A percentile compares a stretch with the other conserved stretches of the same genome.
Conservation (phyloP, 2,329 filamentous ascomycete species). For the Nemania diffusa region DNA sequence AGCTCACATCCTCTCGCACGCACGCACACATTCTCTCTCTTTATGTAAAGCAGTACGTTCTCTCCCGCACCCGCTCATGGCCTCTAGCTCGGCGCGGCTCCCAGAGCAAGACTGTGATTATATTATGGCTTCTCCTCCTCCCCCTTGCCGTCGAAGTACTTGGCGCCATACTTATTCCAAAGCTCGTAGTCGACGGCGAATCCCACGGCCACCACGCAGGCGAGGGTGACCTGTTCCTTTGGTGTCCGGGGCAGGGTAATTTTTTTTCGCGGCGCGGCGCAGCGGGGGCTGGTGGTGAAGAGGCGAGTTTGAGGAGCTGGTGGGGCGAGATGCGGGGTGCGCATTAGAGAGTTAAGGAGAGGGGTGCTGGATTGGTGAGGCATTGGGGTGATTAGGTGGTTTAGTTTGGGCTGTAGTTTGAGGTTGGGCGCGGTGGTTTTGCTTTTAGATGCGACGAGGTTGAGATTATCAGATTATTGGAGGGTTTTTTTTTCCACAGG, state of each 20-base stretch:
- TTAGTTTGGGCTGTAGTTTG: not conserved
- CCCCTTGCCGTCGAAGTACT: slow-evolving; percentile 22
- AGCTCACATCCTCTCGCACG: no score
- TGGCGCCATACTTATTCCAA: slow-evolving; percentile 30
- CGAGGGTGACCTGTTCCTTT: slow-evolving; percentile 21
- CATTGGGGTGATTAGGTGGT: not conserved
- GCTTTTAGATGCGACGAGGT: no score
- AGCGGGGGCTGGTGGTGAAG: slow-evolving; percentile 3
- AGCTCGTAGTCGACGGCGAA: slow-evolving; percentile 32
- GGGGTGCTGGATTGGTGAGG: not conserved
- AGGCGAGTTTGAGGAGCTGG: not conserved
- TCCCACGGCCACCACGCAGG: slow-evolving; percentile 6
- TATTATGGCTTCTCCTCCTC: slow-evolving; percentile 7
- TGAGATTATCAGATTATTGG: no score
- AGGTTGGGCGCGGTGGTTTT: not conserved
- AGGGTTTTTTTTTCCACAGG: no score
- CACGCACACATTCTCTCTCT: no score
- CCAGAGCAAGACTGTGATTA: not conserved
- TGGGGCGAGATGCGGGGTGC: not conserved
- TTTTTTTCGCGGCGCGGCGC: no score
- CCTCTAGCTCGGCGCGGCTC: not conserved
- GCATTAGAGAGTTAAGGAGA: slow-evolving; percentile 5
- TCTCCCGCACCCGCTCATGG: not conserved
- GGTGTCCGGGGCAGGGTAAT: slow-evolving; percentile 18
- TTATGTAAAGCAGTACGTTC: no score